Percentiles rank a stretch among this genome's conserved stretches.
Evolutionary conservation across 805 yeast genomes (phyloP).

Genomic region (Wickerhamomyces strasburgensis): DNA sequence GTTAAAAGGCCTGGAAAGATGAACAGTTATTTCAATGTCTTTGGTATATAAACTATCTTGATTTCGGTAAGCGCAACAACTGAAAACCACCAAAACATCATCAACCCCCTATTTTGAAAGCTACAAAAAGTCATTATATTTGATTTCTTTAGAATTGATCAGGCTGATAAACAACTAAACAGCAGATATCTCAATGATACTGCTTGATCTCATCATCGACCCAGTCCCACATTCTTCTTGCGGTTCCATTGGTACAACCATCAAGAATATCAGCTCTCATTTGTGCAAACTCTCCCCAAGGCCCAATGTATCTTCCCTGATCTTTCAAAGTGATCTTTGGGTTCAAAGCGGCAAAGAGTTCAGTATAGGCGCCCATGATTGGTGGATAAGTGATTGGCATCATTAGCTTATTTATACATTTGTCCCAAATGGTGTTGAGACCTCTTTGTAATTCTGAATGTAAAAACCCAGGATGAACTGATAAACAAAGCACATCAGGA

Average conservation of each 20-base stretch:
- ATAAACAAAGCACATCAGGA: conserved; percentile 29
- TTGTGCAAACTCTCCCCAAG: conserved; percentile 38
- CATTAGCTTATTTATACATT: background rate
- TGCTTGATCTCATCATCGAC: conserved; percentile 25
- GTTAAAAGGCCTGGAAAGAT: no score
- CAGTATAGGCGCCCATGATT: conserved; percentile 39
- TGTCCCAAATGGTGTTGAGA: conserved; percentile 2
- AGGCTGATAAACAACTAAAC: no score
- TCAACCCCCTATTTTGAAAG: no score
- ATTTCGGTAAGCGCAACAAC: no score
- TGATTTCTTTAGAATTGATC: no score
- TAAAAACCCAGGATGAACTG: conserved; percentile 40
- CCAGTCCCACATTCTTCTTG: conserved; percentile 31
- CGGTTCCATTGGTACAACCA: conserved; percentile 29
- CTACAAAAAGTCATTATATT: no score
- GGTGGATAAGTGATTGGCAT: conserved; percentile 6
- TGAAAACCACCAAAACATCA: no score
- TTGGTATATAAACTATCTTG: no score
- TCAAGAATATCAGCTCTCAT: conserved; percentile 33
- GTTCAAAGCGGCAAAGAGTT: conserved; percentile 36
- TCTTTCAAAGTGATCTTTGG: conserved; percentile 32
- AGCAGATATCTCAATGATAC: no score
- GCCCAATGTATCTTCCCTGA: conserved; percentile 33
- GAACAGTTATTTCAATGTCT: no score
- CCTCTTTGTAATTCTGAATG: conserved; percentile 31